A percentile compares a stretch with the other conserved stretches of the same genome.
These are phyloP conservation scores for Aureobasidium sp. DNA, from an alignment of 2,329 filamentous ascomycete species.

Conservation along the genomic window DNA sequence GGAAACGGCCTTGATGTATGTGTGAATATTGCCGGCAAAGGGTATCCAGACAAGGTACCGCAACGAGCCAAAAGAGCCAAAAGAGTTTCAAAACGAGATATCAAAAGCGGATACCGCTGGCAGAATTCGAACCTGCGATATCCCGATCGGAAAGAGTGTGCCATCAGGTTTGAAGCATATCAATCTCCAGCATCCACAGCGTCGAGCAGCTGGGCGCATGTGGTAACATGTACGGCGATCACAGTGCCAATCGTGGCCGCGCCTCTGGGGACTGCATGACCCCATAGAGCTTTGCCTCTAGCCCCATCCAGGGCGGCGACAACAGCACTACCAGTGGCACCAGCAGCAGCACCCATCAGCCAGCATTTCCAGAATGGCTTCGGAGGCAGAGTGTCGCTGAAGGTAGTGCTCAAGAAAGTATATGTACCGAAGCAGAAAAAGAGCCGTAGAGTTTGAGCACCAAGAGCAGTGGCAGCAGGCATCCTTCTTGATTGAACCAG, in stretches of 20 bases:
- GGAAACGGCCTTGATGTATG: too few species aligned
- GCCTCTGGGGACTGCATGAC: conserved; percentile 13
- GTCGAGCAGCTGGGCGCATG: conserved; percentile 12
- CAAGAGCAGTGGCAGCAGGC: not conserved
- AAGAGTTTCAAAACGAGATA: too few species aligned
- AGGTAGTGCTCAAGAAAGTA: conserved; percentile 16
- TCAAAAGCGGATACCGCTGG: too few species aligned
- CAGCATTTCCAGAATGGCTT: conserved; percentile 17
- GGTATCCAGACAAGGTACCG: too few species aligned
- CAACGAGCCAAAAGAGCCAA: too few species aligned
- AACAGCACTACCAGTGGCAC: conserved; percentile 16
- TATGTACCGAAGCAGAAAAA: conserved; percentile 19
- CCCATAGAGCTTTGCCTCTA: conserved; percentile 1
- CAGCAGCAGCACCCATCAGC: conserved; percentile 17
- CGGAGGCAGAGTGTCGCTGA: conserved; percentile 14
- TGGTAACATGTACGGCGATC: conserved; percentile 18
- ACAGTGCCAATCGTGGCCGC: conserved; percentile 16
- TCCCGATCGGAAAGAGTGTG: too few species aligned
- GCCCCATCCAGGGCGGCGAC: conserved; percentile 16
- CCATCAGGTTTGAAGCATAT: not conserved
- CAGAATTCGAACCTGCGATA: too few species aligned
- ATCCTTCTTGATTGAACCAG: conserved; percentile 11
- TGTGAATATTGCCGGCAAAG: too few species aligned
- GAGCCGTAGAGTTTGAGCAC: conserved; percentile 14
- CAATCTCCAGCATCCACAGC: not conserved